These are phyloP conservation scores for Monilinia fructicola DNA, from an alignment of 2,329 filamentous ascomycete genomes.

Conservation along the genomic window DNA sequence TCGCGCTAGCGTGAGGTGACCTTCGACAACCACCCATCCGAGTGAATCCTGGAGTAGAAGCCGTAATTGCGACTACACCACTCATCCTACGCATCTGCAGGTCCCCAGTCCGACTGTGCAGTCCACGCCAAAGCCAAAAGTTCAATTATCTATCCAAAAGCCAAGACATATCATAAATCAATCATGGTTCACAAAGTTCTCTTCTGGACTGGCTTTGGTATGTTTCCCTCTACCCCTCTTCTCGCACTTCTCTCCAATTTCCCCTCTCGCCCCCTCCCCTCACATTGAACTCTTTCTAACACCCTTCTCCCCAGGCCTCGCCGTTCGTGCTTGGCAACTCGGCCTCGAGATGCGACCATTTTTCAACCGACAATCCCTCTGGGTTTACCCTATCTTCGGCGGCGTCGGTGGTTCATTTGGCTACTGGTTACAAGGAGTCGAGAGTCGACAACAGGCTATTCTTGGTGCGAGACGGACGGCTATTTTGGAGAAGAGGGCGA, in stretches of 20 bases:
- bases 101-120: not conserved
- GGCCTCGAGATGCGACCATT: constrained; percentile 98
- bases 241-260: not conserved
- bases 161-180: constrained; percentile 13
- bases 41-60: constrained; percentile 14
- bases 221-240: constrained; percentile 27
- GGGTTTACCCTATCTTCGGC: constrained; percentile 90
- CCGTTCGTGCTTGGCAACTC: constrained; percentile 91
- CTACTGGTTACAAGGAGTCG: constrained; percentile 93
- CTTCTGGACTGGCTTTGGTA: constrained; percentile 93
- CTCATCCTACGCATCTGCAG: constrained; percentile 1
- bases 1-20: constrained; percentile 15
- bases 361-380: constrained; percentile 79
- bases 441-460: constrained; percentile 75
- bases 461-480: constrained; percentile 75
- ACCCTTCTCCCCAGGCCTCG: constrained; percentile 67
- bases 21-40: constrained; percentile 10
- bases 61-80: constrained; percentile 6
- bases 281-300: constrained; percentile 11
- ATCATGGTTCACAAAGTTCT: constrained; percentile 56
- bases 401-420: constrained; percentile 86
- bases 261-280: constrained; percentile 22
- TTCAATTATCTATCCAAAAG: not conserved
- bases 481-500: constrained; percentile 85
- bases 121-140: not conserved